Conservation (phyloP, 306 rosid species). For the Acmispon strigosus region DNA sequence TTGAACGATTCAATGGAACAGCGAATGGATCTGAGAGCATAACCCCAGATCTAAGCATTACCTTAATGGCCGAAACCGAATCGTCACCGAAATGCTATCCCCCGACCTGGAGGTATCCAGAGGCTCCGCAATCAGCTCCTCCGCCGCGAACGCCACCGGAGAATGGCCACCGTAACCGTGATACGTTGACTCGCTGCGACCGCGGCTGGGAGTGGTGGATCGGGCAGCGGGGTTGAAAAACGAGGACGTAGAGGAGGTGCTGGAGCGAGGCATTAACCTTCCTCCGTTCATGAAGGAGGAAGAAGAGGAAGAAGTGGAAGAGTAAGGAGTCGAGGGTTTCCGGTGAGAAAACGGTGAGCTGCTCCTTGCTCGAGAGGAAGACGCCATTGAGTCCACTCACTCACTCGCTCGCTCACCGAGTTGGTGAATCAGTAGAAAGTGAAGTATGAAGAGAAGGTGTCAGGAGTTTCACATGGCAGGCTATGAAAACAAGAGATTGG, state of each 20-base stretch:
- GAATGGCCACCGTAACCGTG: constrained; percentile 34
- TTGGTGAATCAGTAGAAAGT: constrained; percentile 44
- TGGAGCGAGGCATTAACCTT: constrained; percentile 72
- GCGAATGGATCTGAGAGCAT: constrained; percentile 53
- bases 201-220: constrained; percentile 71
- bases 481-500: constrained; percentile 42
- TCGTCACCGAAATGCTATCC: constrained; percentile 96
- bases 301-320: constrained; percentile 72
- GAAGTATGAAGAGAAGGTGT: constrained; percentile 45
- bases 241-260: constrained; percentile 72
- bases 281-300: constrained; percentile 68
- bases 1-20: constrained; percentile 21
- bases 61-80: constrained; percentile 98
- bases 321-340: constrained; percentile 71
- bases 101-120: constrained; percentile 55
- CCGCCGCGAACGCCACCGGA: constrained; percentile 65
- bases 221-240: constrained; percentile 69
- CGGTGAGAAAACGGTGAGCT: constrained; percentile 92
- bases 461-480: constrained; percentile 91
- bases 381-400: constrained; percentile 65
- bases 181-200: constrained; percentile 61
- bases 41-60: constrained; percentile 63
- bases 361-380: constrained; percentile 87
- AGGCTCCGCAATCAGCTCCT: constrained; percentile 61
- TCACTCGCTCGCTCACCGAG: constrained; percentile 45